A percentile compares a stretch with the other conserved stretches of the same genome.
Evolutionary conservation across 805 yeast genomes (phyloP).

Genomic region (Candida awuae): DNA sequence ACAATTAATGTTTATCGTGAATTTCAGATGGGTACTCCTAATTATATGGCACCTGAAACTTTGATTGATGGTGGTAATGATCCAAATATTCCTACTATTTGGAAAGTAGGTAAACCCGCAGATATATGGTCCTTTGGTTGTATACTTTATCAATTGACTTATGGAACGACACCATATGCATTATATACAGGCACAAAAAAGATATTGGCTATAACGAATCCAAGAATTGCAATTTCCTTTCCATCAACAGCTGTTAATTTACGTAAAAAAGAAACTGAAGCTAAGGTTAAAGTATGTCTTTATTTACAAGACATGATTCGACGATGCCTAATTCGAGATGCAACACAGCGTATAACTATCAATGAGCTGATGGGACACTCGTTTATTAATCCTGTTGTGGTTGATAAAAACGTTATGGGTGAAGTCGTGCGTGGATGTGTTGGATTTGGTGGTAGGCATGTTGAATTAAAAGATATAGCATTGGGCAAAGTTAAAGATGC

Average conservation of each 20-base stretch:
- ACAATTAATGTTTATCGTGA: constrained; percentile 86
- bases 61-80: constrained; percentile 47
- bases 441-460: constrained; percentile 51
- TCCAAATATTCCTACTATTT: constrained; percentile 26
- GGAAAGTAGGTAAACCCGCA: constrained; percentile 90
- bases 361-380: constrained; percentile 51
- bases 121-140: constrained; percentile 99
- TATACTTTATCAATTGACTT: constrained; percentile 89
- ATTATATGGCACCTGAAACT: constrained; percentile 98
- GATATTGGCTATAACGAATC: constrained; percentile 78
- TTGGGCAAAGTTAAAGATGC: not conserved
- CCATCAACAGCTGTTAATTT: constrained; percentile 35
- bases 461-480: constrained; percentile 12
- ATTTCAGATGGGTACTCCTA: constrained; percentile 90
- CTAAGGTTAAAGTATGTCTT: constrained; percentile 21
- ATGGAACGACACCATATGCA: constrained; percentile 89
- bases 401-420: constrained; percentile 55
- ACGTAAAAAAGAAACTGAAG: constrained; percentile 4
- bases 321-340: constrained; percentile 65
- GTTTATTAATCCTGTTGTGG: constrained; percentile 68
- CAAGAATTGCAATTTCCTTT: constrained; percentile 61
- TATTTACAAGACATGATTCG: constrained; percentile 59
- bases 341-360: constrained; percentile 56
- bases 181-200: constrained; percentile 67
- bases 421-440: constrained; percentile 74